A percentile compares a stretch with the other conserved stretches of the same genome.
Conservation (phyloP, 768 basidiomycete species). For the Serpula lacrymans region DNA sequence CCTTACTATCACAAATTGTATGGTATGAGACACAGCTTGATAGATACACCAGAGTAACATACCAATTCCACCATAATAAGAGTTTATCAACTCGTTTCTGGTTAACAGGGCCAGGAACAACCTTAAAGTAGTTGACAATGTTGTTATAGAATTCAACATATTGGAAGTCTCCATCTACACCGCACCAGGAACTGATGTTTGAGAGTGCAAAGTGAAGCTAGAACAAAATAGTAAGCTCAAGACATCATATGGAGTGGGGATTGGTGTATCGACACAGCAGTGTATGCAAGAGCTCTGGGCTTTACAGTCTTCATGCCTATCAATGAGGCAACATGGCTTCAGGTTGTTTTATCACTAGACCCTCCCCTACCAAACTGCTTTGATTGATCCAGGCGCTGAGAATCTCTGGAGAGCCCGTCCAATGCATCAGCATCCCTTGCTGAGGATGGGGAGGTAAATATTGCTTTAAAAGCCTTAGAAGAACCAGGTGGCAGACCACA, state of each 20-base stretch:
- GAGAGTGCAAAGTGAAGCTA: slow-evolving; percentile 15
- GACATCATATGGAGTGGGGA: not conserved
- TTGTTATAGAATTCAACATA: slow-evolving; percentile 20
- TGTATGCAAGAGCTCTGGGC: slow-evolving; percentile 16
- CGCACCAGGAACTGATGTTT: slow-evolving; percentile 7
- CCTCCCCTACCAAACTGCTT: too few relatives aligned
- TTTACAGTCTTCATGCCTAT: slow-evolving; percentile 7
- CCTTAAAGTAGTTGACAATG: slow-evolving; percentile 24
- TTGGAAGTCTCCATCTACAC: slow-evolving; percentile 13
- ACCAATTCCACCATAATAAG: slow-evolving; percentile 2
- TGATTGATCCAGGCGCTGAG: too few relatives aligned
- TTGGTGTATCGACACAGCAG: slow-evolving; percentile 14
- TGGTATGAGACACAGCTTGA: too few relatives aligned
- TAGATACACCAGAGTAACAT: too few relatives aligned
- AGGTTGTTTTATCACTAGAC: not conserved
- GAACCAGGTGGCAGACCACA: too few relatives aligned
- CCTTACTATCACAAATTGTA: too few relatives aligned
- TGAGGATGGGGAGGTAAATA: slow-evolving; percentile 16
- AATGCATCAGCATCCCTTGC: not conserved
- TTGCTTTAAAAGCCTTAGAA: slow-evolving; percentile 10
- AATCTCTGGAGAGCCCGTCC: too few relatives aligned
- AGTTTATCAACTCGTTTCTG: not conserved
- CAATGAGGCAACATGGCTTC: not conserved
- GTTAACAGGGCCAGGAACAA: slow-evolving; percentile 6
- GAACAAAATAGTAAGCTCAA: too few relatives aligned